Percentiles rank a stretch among this genome's conserved stretches.
Conservation (phyloP, 768 basidiomycete species). For the Pleurotus salmoneostramineus region DNA sequence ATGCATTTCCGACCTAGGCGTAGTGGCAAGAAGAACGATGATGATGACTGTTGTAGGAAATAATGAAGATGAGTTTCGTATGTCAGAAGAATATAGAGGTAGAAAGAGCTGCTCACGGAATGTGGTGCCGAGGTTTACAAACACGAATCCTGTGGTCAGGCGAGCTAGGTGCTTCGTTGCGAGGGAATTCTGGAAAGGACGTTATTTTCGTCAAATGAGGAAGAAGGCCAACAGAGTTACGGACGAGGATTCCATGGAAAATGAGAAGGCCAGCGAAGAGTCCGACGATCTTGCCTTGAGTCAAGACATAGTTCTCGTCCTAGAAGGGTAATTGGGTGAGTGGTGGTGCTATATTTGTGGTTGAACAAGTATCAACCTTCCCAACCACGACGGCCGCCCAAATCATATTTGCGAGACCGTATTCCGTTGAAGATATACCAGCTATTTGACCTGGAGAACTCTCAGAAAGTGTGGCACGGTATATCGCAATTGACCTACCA, state of each 20-base stretch:
- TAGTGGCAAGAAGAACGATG: conserved; percentile 76
- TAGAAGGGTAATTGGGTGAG: conserved; percentile 15
- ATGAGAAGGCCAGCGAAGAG: conserved; percentile 74
- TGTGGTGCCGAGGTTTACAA: conserved; percentile 82
- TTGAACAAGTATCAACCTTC: conserved; percentile 23
- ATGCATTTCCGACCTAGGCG: conserved; percentile 75
- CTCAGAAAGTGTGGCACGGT: conserved; percentile 1
- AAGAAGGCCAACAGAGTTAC: conserved; percentile 12
- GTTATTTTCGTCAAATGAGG: not conserved
- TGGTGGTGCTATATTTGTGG: not conserved
- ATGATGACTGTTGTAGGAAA: conserved; percentile 58
- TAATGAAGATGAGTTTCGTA: not conserved
- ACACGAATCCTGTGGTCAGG: conserved; percentile 76
- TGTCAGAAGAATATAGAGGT: conserved; percentile 1
- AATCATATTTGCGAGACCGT: conserved; percentile 77
- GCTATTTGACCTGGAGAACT: conserved; percentile 63
- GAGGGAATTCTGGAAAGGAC: conserved; percentile 52
- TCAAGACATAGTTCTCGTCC: conserved; percentile 58
- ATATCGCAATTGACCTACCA: conserved; percentile 31
- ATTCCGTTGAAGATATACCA: conserved; percentile 83
- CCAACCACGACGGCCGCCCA: conserved; percentile 70
- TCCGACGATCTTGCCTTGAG: conserved; percentile 72
- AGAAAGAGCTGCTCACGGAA: conserved; percentile 37
- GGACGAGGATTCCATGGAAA: conserved; percentile 68
- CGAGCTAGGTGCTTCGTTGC: conserved; percentile 73